A percentile compares a stretch with the other conserved stretches of the same genome.
These are phyloP conservation scores for Bombardia bombarda DNA, from an alignment of 495 filamentous ascomycete species.

Conservation along the genomic window DNA sequence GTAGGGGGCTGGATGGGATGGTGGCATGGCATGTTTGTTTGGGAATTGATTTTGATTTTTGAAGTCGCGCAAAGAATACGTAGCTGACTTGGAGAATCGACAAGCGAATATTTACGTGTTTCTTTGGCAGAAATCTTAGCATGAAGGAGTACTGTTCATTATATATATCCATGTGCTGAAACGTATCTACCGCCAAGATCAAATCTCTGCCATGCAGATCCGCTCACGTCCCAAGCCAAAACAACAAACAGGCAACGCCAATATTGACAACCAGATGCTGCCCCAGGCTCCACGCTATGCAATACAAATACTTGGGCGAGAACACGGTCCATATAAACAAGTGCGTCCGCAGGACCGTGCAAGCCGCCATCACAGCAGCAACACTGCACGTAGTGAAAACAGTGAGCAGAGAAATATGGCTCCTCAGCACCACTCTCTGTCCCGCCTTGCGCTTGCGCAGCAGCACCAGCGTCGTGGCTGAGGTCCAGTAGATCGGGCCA, in stretches of 20 bases:
- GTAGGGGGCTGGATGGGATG: no score
- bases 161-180: no score
- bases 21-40: not conserved
- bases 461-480: conserved; percentile 49
- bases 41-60: no score
- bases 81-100: no score
- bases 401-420: conserved; percentile 55
- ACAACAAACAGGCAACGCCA: conserved; percentile 47
- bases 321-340: conserved; percentile 99
- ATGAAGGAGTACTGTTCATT: no score
- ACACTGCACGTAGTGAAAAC: conserved; percentile 53
- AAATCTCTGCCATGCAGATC: no score
- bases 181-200: no score
- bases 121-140: no score
- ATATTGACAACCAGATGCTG: conserved; percentile 70
- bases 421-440: conserved; percentile 15
- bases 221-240: conserved; percentile 37
- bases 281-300: conserved; percentile 76
- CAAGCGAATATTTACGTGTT: no score
- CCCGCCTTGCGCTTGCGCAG: conserved; percentile 10
- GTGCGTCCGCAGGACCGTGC: conserved; percentile 75
- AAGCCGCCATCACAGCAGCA: conserved; percentile 78
- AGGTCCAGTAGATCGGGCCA: conserved; percentile 80
- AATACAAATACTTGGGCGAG: conserved; percentile 91
- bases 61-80: no score